These are phyloP conservation scores for Neocucurbitaria cava DNA, from an alignment of 2,329 filamentous ascomycete genomes.

Conservation along the genomic window DNA sequence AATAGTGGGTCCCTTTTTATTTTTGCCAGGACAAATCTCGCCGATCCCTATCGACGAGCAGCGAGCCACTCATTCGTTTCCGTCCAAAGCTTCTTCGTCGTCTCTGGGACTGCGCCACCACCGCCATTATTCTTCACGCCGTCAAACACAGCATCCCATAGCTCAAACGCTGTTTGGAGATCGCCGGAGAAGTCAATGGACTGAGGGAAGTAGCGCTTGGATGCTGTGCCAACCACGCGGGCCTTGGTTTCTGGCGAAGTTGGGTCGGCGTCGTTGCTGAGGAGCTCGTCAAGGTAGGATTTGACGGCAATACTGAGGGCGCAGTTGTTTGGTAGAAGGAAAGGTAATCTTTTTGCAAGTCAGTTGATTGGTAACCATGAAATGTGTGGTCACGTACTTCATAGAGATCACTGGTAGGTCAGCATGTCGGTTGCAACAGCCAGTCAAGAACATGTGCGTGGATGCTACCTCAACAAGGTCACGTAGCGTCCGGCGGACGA, in stretches of 20 bases:
- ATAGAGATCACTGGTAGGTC: conserved; percentile 70
- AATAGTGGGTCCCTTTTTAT: too few species aligned
- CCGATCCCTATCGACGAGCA: conserved; percentile 31
- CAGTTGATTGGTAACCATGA: conserved; percentile 35
- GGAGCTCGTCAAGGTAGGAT: conserved; percentile 77
- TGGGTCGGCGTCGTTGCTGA: conserved; percentile 61
- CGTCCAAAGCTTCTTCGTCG: conserved; percentile 62
- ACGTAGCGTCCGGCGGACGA: conserved; percentile 78
- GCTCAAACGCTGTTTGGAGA: conserved; percentile 64
- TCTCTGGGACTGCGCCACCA: conserved; percentile 53
- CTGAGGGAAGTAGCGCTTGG: conserved; percentile 67
- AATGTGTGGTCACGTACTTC: conserved; percentile 62
- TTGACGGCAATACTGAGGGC: conserved; percentile 81
- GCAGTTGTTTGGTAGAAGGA: conserved; percentile 73
- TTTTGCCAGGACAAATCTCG: neutral
- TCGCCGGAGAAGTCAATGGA: conserved; percentile 65
- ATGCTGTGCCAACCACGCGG: conserved; percentile 59
- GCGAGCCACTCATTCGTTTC: conserved; percentile 66
- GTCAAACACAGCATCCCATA: conserved; percentile 71
- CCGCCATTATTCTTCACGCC: conserved; percentile 63
- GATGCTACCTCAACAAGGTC: conserved; percentile 85
- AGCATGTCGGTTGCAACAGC: conserved; percentile 73
- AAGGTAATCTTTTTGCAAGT: conserved; percentile 60
- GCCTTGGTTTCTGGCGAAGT: conserved; percentile 58
- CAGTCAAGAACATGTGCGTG: conserved; percentile 80